These are phyloP conservation scores for Trichosporon sp. DNA, from an alignment of 1,284 basidiomycete genomes.

Conservation along the genomic window DNA sequence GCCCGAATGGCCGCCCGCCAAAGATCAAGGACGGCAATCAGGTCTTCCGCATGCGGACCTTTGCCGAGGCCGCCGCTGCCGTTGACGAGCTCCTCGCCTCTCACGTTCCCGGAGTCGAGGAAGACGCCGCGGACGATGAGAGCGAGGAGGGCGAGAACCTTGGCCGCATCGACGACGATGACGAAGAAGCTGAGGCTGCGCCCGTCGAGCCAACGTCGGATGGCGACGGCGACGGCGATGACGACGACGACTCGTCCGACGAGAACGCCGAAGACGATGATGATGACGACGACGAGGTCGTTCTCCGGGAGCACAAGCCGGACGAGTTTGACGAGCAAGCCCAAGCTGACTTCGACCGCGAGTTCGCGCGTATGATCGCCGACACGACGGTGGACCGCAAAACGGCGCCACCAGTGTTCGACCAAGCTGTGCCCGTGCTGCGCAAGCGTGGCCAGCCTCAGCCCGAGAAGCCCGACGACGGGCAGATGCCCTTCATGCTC, in stretches of 20 bases:
- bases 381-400: constrained; percentile 78
- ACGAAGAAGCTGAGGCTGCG: constrained; percentile 6
- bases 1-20: constrained; percentile 58
- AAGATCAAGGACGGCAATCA: constrained; percentile 15
- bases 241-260: background rate
- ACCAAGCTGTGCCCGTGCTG: constrained; percentile 65
- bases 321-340: constrained; percentile 63
- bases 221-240: background rate
- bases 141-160: constrained; percentile 8
- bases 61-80: constrained; percentile 75
- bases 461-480: constrained; percentile 21
- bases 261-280: constrained; percentile 48
- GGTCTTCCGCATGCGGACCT: constrained; percentile 57
- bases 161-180: constrained; percentile 59
- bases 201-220: background rate
- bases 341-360: constrained; percentile 88
- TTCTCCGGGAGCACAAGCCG: constrained; percentile 52
- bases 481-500: constrained; percentile 82
- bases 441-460: constrained; percentile 52
- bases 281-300: constrained; percentile 56
- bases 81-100: constrained; percentile 81
- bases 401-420: constrained; percentile 74
- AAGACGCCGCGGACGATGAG: constrained; percentile 84
- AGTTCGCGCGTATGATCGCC: constrained; percentile 89
- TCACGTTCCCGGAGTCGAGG: constrained; percentile 58